Base-by-base conservation (phyloP, 2,329 filamentous ascomycete species). In the Aspergillus persii region DNA sequence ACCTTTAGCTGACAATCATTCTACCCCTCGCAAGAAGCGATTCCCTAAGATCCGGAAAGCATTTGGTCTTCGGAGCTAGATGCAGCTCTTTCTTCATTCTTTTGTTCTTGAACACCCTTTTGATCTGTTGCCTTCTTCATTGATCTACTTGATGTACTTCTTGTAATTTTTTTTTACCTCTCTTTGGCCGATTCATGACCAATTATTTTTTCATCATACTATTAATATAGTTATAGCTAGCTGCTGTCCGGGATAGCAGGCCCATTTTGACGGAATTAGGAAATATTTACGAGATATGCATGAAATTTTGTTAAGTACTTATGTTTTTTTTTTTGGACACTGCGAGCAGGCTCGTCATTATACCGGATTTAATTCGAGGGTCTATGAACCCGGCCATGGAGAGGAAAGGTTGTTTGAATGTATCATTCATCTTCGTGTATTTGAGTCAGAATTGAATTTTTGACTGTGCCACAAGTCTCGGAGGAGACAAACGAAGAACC, bases 41-140 rank as follows among this genome's bases (percentile, higher is more conserved):
- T 80, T 80, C 54, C 74, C 74, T 8, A 68, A 75, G 58, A 68
- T 81, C 54, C 73, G 77, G 48, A 79, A 76, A 60, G 79, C 77
- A 23, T 77, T 81, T 61, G 75, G 78, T 26, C 66, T 80, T 60
- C 71, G 72, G 9, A 53, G 44, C 23, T 47, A 47, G 44, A 47
- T 11, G 44, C 26, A 27, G 44, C 27, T 36, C 15, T 36, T 11
- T 31, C 30, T 30, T 8, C 8, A 47, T 26, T 41, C 15, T 41
- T 41, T 41, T 15, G 4, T n/a, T 41, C 15, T 41, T 41, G 4
- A 5, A 4, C 15, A 41, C 36, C 36, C 44, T 47, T 47, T 23
- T 9, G 44, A 23, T 47, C 11, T 47, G 26, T 27, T 8, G 26
- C 15, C 44, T 44, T 53, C 5, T 41, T 41, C 12, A 15, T 15